Base-by-base conservation (phyloP, 2,329 filamentous ascomycete species). In the Xylariaceae sp. region DNA sequence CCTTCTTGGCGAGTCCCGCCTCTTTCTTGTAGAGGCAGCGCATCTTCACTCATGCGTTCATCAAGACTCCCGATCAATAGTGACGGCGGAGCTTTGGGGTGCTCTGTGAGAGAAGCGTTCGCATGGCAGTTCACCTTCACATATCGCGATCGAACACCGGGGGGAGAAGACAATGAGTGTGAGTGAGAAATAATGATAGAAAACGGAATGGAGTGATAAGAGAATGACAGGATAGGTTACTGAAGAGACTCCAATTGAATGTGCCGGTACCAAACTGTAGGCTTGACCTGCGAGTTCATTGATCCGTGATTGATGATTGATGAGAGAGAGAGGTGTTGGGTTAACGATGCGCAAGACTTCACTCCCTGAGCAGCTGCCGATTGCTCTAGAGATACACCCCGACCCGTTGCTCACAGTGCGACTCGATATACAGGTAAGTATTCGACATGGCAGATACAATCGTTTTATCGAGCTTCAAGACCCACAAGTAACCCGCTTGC, bases 1-100 rank as follows among this genome's bases (percentile, higher is more conserved):
- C 78, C 72, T 84, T 85, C 73, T 86, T 86, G 55, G 78, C 80
- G 70, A 83, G 74, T 66, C 83, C 81, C 66, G 83, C 81, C 65
- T 84, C 78, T 68, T 74, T 77, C 60, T 78, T 70, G 72, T 80
- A 82, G 56, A 80, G 70, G 60, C 75, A 71, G 63, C 73, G 73
- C 76, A 81, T 79, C 61, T 69, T 76, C 69, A 71, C 66, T 55
- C 57, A 68, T 60, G 66, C 68, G 69, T 3, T 70, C 51, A 58
- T 62, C 61, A 30, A 54, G 56, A 58, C 61, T 64, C 57, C 37
- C 49, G 56, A 39, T 35, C 44, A 44, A 51, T 35, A 53, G 35
- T 44, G 47, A 42, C 48, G 39, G 35, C 18, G 15, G 30, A 57
- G 10, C 55, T n/a, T 55, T 55, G 59, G 51, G 35, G 42, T 15